Base-by-base conservation (phyloP, 352 stramenopile genomes). In the Phytophthora ramorum region DNA sequence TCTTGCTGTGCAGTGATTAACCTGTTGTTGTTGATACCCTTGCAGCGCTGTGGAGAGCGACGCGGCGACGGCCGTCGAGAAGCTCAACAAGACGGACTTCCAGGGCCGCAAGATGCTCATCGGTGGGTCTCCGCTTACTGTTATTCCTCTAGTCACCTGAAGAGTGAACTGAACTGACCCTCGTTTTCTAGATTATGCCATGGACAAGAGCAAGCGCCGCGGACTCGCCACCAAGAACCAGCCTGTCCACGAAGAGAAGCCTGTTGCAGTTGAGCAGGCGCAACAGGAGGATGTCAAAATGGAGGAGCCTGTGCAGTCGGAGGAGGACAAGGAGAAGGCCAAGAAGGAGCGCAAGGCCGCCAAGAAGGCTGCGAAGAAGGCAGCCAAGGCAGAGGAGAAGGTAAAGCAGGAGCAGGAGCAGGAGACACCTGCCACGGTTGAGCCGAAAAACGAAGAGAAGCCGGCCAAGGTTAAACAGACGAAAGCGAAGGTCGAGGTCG, bases 71-170 rank as follows among this genome's bases (percentile, higher is more conserved):
- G 87, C 87, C 12, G 78, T 96, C 19, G 76, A 93, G 63, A 90
- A 89, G 45, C 77, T 94, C 37, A 82, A 96, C 64, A 79, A 88
- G 35, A 78, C 78, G 41, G 83, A 93, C 26, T 89, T 93, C 51
- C 76, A 88, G 50, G 87, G 87, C 28, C 85, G 87, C 32, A 88
- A 89, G 65, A 91, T 96, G 81, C 78, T 81, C 40, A 81, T 95
- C 45, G 87, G 87, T 95, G 55, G 35, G 35, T 41, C 10, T 41
- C 16, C 53, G 81, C n/a, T 45, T 45, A 24, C 79, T 54, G n/a
- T 37, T n/a, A n/a, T 16, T 32, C 37, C 24, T 10, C 14, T 13
- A 10, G 32, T 7, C 37, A 10, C 0, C 14, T 20, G 41, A 28
- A 26, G 3, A n/a, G n/a, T n/a, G n/a, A n/a, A n/a, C n/a, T n/a